Base-by-base conservation (phyloP, 352 stramenopile species). In the Poterioochromonas sp. region DNA sequence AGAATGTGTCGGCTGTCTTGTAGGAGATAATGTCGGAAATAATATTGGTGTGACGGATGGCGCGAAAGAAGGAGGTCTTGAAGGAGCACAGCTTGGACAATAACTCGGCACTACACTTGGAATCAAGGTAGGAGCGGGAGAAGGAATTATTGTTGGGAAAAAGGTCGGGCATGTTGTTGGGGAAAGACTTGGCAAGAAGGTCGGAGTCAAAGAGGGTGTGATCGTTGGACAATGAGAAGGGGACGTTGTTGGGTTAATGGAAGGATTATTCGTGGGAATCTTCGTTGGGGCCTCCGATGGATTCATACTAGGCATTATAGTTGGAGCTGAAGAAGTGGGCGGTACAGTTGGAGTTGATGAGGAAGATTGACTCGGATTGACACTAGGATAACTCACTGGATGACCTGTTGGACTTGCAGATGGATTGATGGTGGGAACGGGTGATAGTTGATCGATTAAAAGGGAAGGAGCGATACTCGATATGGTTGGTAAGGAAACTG, bases 1-100 rank as follows among this genome's bases (percentile, higher is more conserved):
- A 58, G 15, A 58, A 58, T 58, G 47, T 58, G 47, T 58, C 47
- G 47, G 47, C 26, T 58, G 47, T 58, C 47, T 58, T 58, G 47
- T 58, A 58, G 47, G 47, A 58, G 47, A 58, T 58, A 58, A 58
- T 58, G 47, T 58, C 47, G 47, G 47, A 58, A 58, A 58, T 58
- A 58, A 58, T 58, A 26, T 58, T 58, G 47, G 47, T 58, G 26
- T 58, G 47, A 58, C 47, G 26, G 47, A 58, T 26, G 47, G 47
- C 47, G 47, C 15, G 15, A 58, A 58, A 58, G 47, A 58, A 58
- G 47, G 47, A 58, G 26, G 47, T 58, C 47, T 58, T 58, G 47
- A 26, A 58, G 47, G 47, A 58, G 47, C 47, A 58, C 47, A 58
- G 47, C 47, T 58, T 58, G 47, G 47, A 58, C 47, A 58, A 58